A percentile compares a stretch with the other conserved stretches of the same genome.
These are phyloP conservation scores for Penicillium canariense DNA, from an alignment of 495 filamentous ascomycete genomes.

Conservation along the genomic window DNA sequence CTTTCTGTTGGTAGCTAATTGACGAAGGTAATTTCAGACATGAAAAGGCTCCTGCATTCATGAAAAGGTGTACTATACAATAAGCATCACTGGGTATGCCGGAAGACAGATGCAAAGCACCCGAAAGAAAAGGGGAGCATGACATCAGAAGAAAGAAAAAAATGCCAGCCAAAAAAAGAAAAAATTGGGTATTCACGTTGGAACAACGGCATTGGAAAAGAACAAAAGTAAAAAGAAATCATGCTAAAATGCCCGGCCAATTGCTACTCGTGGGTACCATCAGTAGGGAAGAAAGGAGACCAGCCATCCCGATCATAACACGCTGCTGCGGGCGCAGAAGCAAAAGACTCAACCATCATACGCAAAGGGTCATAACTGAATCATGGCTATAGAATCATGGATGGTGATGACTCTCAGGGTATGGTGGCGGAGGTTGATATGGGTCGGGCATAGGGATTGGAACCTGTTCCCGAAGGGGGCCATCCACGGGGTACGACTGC, in stretches of 20 bases:
- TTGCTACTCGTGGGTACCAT: slow-evolving; percentile 26
- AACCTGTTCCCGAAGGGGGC: slow-evolving; percentile 27
- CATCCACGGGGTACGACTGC: slow-evolving; percentile 17
- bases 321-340: slow-evolving; percentile 5
- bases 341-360: background rate
- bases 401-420: slow-evolving; percentile 24
- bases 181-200: slow-evolving; percentile 30
- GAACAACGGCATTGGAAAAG: slow-evolving; percentile 13
- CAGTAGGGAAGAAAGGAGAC: slow-evolving; percentile 7
- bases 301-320: slow-evolving; percentile 6
- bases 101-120: slow-evolving; percentile 4
- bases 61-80: slow-evolving; percentile 19
- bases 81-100: slow-evolving; percentile 2
- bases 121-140: slow-evolving; percentile 2
- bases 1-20: background rate
- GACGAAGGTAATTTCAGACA: background rate
- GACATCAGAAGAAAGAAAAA: slow-evolving; percentile 3
- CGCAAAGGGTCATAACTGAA: slow-evolving; percentile 1
- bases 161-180: slow-evolving; percentile 16
- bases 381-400: slow-evolving; percentile 18
- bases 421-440: slow-evolving; percentile 32
- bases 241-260: slow-evolving; percentile 6
- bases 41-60: slow-evolving; percentile 4
- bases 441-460: slow-evolving; percentile 40
- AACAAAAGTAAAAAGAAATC: slow-evolving; percentile 6